Base-by-base conservation (phyloP, 768 basidiomycete species). In the Suillus luteus region DNA sequence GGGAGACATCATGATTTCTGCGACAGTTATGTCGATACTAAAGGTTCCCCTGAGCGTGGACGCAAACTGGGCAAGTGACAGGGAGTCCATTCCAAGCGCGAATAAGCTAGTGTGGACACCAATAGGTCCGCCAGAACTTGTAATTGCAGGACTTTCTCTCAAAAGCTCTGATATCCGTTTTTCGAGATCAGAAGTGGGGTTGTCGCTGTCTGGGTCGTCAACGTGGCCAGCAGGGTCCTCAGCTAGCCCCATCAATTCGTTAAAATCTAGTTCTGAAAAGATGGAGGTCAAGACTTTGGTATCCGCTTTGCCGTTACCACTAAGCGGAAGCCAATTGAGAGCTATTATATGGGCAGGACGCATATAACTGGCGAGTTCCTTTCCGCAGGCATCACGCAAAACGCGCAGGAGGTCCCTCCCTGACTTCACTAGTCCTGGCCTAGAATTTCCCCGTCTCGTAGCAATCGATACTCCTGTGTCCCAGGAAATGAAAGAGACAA, bases 331-430 rank as follows among this genome's bases (percentile, higher is more conserved):
- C 74, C 78, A 84, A 62, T 70, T 74, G n/a, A 84, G 71, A 8
- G 82, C 80, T 37, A 84, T 74, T 60, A 85, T 76, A 68, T 82
- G 81, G 62, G 79, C 77, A 10, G 83, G 83, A 7, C 83, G 78
- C 83, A 83, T 84, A 65, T 85, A 85, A 55, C 76, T 78, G 6
- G 83, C 77, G 0, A 84, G 72, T 66, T 82, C 78, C 7, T 64
- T 67, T 43, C 81, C 78, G 64, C 80, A 82, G 14, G 75, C 75
- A 9, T 59, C 68, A 55, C 64, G 68, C 19, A 78, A 63, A 19
- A 44, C 46, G n/a, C 62, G 64, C 55, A 77, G 70, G 63, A 83
- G 73, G 19, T 66, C 67, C 35, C 70, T 67, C 27, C 78, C 57
- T 12, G 81, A 68, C 37, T 78, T 67, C 38, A 60, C 59, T 27